These are phyloP conservation scores for Trametopsis cervina DNA, from an alignment of 768 basidiomycete species.

Conservation along the genomic window DNA sequence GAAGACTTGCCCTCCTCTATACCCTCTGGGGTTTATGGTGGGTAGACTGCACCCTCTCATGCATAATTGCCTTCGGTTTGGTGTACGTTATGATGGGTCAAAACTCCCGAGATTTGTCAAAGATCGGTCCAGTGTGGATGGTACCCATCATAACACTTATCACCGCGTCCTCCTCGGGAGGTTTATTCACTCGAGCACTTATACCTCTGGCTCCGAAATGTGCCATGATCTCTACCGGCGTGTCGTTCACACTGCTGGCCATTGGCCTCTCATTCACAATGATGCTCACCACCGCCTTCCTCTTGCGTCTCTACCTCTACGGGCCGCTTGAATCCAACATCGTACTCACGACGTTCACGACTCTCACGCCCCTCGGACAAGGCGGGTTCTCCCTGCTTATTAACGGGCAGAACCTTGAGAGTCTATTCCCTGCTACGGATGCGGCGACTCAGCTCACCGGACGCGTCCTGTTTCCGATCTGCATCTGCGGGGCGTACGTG, in stretches of 20 bases:
- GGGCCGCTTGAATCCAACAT: conserved; percentile 33
- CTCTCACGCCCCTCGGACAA: conserved; percentile 49
- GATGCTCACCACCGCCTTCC: conserved; percentile 43
- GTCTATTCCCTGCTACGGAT: conserved; percentile 24
- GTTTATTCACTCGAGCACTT: conserved; percentile 35
- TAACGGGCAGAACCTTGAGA: conserved; percentile 31
- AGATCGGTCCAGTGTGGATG: conserved; percentile 43
- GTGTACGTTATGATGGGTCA: conserved; percentile 41
- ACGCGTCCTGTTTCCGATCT: conserved; percentile 34
- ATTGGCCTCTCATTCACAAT: conserved; percentile 42
- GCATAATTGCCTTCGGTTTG: conserved; percentile 40
- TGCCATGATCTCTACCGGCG: conserved; percentile 34
- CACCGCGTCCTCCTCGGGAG: conserved; percentile 46
- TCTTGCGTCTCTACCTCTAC: conserved; percentile 36
- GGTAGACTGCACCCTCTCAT: conserved; percentile 36
- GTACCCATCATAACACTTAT: conserved; percentile 47
- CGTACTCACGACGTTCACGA: conserved; percentile 39
- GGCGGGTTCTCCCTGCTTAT: conserved; percentile 39
- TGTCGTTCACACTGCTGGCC: conserved; percentile 36
- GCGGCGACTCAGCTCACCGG: conserved; percentile 23
- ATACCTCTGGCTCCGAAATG: conserved; percentile 26
- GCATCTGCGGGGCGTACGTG: conserved; percentile 39
- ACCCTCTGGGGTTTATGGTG: conserved; percentile 47
- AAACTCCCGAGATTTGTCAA: conserved; percentile 33
- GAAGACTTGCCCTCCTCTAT: conserved; percentile 31